phyloP scores from a whole-genome alignment of 768 basidiomycete species.

The Vishniacozyma victoriae region DNA sequence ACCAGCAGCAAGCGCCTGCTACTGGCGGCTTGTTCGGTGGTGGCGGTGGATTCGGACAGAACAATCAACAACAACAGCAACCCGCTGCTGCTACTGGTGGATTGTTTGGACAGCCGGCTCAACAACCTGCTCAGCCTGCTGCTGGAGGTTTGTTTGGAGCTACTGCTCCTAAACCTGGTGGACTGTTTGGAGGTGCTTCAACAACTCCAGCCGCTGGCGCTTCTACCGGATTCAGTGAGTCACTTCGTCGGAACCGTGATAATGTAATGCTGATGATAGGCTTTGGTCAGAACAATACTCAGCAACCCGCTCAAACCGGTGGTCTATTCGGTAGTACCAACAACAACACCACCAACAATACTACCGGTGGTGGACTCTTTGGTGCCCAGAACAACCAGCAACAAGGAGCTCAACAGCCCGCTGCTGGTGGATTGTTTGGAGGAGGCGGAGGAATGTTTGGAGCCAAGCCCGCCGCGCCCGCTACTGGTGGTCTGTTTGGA shows the following conservation, averaged over 20 bases:
- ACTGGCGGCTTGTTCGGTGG: slow-evolving; percentile 32
- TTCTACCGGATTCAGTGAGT: slow-evolving; percentile 5
- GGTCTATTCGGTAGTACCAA: slow-evolving; percentile 20
- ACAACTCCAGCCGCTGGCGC: slow-evolving; percentile 9
- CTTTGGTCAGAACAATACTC: slow-evolving; percentile 18
- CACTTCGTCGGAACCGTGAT: too few relatives aligned
- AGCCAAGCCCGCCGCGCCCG: slow-evolving; percentile 13
- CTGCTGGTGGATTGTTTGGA: slow-evolving; percentile 21
- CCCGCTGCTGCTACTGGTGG: slow-evolving; percentile 30
- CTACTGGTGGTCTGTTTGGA: slow-evolving; percentile 47
- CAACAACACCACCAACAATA: slow-evolving; percentile 1
- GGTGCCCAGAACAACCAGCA: slow-evolving; percentile 18
- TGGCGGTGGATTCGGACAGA: slow-evolving; percentile 18
- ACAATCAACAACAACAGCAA: slow-evolving; percentile 7
- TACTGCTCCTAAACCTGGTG: slow-evolving; percentile 19
- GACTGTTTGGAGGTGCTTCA: slow-evolving; percentile 20
- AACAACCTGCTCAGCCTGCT: slow-evolving; percentile 24
- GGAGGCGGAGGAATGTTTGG: slow-evolving; percentile 19
- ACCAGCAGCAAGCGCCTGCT: slow-evolving; percentile 44
- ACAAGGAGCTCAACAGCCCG: slow-evolving; percentile 10
- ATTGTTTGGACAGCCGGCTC: slow-evolving; percentile 39
- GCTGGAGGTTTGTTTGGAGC: slow-evolving; percentile 39
- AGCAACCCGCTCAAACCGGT: slow-evolving; percentile 23
- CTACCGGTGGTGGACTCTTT: slow-evolving; percentile 20
- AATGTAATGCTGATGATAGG: slow-evolving; percentile 11